phyloP scores from a whole-genome alignment of 164 flowering plant species.

The Berberis thunbergii region DNA sequence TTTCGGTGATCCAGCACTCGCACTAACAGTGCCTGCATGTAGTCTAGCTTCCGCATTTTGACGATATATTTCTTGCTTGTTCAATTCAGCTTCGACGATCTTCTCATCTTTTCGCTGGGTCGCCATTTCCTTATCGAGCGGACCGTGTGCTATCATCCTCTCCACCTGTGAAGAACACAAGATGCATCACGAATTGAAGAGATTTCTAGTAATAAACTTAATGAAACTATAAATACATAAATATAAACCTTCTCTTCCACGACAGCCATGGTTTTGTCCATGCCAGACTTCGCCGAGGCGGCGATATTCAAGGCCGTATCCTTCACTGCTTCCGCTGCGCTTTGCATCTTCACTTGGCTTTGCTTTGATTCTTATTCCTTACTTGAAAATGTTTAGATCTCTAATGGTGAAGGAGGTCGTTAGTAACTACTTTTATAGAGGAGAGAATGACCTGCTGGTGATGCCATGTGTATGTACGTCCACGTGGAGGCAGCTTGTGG shows the following conservation, averaged over 20 bases:
- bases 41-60: constrained; percentile 27
- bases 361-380: neutral
- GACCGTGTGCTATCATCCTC: constrained; percentile 33
- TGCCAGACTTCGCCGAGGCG: constrained; percentile 48
- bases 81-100: constrained; percentile 31
- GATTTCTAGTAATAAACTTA: neutral
- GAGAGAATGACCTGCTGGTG: too few relatives aligned
- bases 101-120: constrained; percentile 37
- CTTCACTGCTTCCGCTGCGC: constrained; percentile 21
- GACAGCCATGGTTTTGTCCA: constrained; percentile 47
- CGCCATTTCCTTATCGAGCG: constrained; percentile 45
- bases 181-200: neutral
- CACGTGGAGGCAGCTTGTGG: too few relatives aligned
- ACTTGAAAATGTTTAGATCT: too few relatives aligned
- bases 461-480: too few relatives aligned
- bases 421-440: too few relatives aligned
- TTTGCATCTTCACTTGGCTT: constrained; percentile 13
- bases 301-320: constrained; percentile 30
- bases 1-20: neutral
- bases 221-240: neutral
- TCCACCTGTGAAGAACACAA: constrained; percentile 14
- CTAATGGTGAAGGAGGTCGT: too few relatives aligned
- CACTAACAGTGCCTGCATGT: constrained; percentile 13
- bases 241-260: constrained; percentile 32
- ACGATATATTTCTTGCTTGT: constrained; percentile 32